Evolutionary conservation across 805 yeast genomes (phyloP).

Genomic region (Candida argentea): DNA sequence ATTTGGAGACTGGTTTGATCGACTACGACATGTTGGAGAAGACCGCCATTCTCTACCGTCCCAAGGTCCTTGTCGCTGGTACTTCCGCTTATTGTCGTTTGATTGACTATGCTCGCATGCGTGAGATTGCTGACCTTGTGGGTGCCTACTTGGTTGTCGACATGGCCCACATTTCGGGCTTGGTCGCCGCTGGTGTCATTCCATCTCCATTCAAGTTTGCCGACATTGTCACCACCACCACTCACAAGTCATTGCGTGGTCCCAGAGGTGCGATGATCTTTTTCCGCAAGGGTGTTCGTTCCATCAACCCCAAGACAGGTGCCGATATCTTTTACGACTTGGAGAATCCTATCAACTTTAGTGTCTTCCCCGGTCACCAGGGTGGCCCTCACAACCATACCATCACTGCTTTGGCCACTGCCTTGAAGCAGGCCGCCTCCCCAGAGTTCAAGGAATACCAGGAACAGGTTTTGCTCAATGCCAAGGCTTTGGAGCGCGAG

Average conservation of each 20-base stretch:
- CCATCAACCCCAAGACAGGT: constrained; percentile 68
- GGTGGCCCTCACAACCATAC: constrained; percentile 99
- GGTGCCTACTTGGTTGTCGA: constrained; percentile 90
- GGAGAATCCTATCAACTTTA: constrained; percentile 86
- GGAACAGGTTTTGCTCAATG: constrained; percentile 70
- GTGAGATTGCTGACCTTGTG: constrained; percentile 81
- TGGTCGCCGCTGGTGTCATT: constrained; percentile 88
- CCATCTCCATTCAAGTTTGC: constrained; percentile 90
- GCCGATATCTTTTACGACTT: constrained; percentile 78
- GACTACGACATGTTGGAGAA: constrained; percentile 83
- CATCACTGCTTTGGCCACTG: constrained; percentile 91
- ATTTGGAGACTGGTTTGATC: constrained; percentile 78
- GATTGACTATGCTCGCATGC: constrained; percentile 84
- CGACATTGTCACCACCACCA: constrained; percentile 95
- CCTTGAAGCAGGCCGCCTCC: constrained; percentile 81
- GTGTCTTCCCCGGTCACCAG: constrained; percentile 98
- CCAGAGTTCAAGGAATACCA: constrained; percentile 89
- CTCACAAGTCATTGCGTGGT: constrained; percentile 96
- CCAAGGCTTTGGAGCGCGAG: constrained; percentile 64
- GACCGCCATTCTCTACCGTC: constrained; percentile 82
- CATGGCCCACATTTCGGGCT: constrained; percentile 97
- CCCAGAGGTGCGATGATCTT: constrained; percentile 99
- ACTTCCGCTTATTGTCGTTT: constrained; percentile 92
- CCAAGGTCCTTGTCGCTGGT: constrained; percentile 92
- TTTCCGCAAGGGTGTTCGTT: constrained; percentile 89